These are phyloP conservation scores for Linanthus parryae DNA, from an alignment of 148 eudicot genomes.

Conservation along the genomic window DNA sequence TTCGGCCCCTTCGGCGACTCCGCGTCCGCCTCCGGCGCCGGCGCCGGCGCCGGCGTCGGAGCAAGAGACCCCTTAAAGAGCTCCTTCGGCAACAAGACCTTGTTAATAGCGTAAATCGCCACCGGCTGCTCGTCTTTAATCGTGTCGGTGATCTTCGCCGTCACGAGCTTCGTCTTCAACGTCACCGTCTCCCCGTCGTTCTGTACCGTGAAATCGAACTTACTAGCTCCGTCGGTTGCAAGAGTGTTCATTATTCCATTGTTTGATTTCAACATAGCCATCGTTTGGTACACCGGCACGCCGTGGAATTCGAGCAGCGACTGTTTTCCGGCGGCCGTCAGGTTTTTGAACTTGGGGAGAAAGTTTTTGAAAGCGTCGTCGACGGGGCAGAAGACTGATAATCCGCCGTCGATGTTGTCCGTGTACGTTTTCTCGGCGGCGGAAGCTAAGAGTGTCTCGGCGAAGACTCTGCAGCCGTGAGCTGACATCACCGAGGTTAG, in stretches of 20 bases:
- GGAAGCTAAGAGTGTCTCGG: constrained; percentile 48
- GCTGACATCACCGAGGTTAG: constrained; percentile 66
- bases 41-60: constrained; percentile 82
- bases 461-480: constrained; percentile 81
- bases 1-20: constrained; percentile 27
- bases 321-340: constrained; percentile 48
- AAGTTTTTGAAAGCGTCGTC: constrained; percentile 78
- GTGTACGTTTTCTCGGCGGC: constrained; percentile 47
- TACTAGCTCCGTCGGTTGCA: constrained; percentile 78
- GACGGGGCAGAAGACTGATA: constrained; percentile 68
- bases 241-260: constrained; percentile 82
- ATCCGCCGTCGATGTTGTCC: constrained; percentile 58
- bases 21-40: constrained; percentile 38
- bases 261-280: constrained; percentile 56
- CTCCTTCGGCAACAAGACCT: constrained; percentile 73
- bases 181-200: constrained; percentile 81
- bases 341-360: constrained; percentile 57
- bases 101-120: constrained; percentile 50
- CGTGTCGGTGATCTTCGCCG: constrained; percentile 61
- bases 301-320: constrained; percentile 75
- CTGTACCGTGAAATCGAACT: constrained; percentile 61
- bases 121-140: constrained; percentile 68
- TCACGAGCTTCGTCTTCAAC: constrained; percentile 44
- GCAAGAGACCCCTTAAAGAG: constrained; percentile 51
- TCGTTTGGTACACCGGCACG: constrained; percentile 57